Base-by-base conservation (phyloP, 2,329 filamentous ascomycete species). In the Botrytis galanthina region DNA sequence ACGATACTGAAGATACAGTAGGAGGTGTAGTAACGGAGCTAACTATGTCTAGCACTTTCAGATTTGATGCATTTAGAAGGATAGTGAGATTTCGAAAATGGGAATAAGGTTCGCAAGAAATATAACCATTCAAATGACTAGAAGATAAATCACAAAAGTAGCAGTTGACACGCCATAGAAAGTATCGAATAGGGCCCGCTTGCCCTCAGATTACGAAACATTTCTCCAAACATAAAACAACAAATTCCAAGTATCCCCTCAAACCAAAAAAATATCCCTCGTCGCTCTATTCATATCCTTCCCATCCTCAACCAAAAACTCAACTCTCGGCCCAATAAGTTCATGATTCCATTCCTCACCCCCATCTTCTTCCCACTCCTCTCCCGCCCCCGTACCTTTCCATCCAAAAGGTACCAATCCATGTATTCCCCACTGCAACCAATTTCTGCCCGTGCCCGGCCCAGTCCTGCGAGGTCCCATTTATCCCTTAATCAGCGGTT, bases 121-220 rank as follows among this genome's bases (percentile, higher is more conserved):
- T 48, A 12, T 18, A 16, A 26, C 0, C 46, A 48, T 12, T 12
- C 5, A 2, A 48, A 4, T 48, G 10, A 10, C 3, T 12, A 5
- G 4, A 5, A 26, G 20, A 12, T 1, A 51, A 6, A 51, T 51
- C n/a, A 10, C 48, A 51, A 51, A n/a, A 2, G 3, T 6, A 1
- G 48, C 48, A 4, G 22, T 6, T 51, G 26, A n/a, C 48, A 51
- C 4, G 10, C 48, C 2, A 10, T 51, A 14, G 48, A 14, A 0
- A 51, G 10, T 14, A 51, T 12, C 6, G 14, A 0, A 51, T 14
- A n/a, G 0, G 1, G 12, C 10, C 4, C 10, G 0, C n/a, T 51
- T 6, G n/a, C 4, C 10, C 32, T 3, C 12, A n/a, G 4, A 37
- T 12, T 0, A 12, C 32, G 18, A 14, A 60, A 4, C 3, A 12